phyloP scores from a whole-genome alignment of 108 stramenopile species.

The Aurantiochytrium sp. region DNA sequence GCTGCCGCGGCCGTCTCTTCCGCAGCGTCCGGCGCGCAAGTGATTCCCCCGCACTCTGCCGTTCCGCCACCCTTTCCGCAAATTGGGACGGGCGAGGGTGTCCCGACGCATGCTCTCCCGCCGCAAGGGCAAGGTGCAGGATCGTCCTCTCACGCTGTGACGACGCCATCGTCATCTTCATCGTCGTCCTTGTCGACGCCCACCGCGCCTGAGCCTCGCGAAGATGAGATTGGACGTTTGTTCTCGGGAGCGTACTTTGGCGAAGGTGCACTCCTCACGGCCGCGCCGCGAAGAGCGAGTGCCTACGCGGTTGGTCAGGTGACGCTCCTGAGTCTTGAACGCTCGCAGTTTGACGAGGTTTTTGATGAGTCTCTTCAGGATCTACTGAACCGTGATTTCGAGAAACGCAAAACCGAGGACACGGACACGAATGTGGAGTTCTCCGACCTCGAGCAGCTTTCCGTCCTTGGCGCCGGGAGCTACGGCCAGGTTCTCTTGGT shows the following conservation, averaged over 20 bases:
- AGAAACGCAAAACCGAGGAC: not conserved
- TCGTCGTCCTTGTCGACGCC: not conserved
- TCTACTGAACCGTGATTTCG: not conserved
- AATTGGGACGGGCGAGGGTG: not conserved
- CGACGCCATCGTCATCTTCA: not conserved
- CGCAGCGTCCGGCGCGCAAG: not conserved
- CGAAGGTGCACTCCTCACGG: slow-evolving; percentile 54
- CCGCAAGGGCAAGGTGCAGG: not conserved
- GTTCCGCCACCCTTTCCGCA: not conserved
- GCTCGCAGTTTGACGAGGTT: slow-evolving; percentile 37
- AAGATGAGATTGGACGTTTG: not conserved
- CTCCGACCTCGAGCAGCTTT: slow-evolving; percentile 58
- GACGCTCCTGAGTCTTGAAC: slow-evolving; percentile 31
- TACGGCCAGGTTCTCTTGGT: slow-evolving; percentile 98
- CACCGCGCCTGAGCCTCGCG: not conserved
- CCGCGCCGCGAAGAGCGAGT: slow-evolving; percentile 50
- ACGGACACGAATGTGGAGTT: not conserved
- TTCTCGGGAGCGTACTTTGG: slow-evolving; percentile 53
- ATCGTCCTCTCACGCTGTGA: not conserved
- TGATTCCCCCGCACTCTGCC: not conserved
- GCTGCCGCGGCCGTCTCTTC: not conserved
- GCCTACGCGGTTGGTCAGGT: slow-evolving; percentile 34
- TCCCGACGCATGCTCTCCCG: not conserved
- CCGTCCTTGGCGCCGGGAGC: slow-evolving; percentile 92
- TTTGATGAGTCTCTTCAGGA: slow-evolving; percentile 19